phyloP scores from a whole-genome alignment of 164 flowering plant species.

The Aristolochia californica region DNA sequence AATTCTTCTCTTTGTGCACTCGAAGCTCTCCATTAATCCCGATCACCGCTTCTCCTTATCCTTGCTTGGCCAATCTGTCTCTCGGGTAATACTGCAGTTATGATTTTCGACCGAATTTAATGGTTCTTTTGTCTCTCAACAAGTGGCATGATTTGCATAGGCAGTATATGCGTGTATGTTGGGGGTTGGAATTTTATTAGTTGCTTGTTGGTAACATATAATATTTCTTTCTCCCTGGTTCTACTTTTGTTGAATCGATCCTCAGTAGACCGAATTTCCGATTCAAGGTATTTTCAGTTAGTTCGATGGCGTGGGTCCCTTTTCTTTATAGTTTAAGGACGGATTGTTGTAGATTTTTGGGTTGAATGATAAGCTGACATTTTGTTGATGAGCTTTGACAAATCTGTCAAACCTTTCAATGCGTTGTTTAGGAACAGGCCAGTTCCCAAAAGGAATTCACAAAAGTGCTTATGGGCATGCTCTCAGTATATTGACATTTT shows the following conservation, averaged over 20 bases:
- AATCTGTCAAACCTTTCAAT: too few relatives aligned
- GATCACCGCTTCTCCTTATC: conserved; percentile 81
- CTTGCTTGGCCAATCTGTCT: conserved; percentile 47
- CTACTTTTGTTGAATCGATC: neutral
- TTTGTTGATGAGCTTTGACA: too few relatives aligned
- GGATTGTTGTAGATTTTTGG: too few relatives aligned
- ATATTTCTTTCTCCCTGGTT: neutral
- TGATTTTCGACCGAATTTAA: neutral
- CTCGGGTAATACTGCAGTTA: conserved; percentile 40
- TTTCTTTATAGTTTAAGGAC: too few relatives aligned
- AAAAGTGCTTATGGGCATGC: too few relatives aligned
- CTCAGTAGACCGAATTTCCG: too few relatives aligned
- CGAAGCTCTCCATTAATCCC: conserved; percentile 76
- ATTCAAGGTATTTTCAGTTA: too few relatives aligned
- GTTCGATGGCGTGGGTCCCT: too few relatives aligned
- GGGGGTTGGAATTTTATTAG: neutral
- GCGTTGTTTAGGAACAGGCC: too few relatives aligned
- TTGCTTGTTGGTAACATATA: neutral
- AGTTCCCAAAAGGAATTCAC: too few relatives aligned
- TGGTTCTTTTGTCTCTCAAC: neutral
- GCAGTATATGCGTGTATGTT: neutral
- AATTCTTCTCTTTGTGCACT: conserved; percentile 54
- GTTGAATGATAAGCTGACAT: too few relatives aligned
- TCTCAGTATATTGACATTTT: too few relatives aligned
- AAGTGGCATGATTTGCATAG: neutral